Evolutionary conservation across 1,139 yeast species (phyloP).

Genomic region (Tardiomyces blankii): DNA sequence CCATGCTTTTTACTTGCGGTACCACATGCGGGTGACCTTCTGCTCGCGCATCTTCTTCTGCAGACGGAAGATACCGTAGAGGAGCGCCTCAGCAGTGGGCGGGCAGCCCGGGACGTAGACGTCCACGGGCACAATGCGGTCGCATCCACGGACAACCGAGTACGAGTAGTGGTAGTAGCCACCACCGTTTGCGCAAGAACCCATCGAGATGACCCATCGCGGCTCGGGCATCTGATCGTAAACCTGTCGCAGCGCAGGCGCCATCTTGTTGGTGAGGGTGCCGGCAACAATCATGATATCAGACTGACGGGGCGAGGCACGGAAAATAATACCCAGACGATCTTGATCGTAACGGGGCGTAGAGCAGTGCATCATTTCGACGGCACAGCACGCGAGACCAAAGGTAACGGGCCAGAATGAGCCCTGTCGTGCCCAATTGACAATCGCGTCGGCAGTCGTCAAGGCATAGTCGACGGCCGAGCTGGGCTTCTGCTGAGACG

Average conservation of each 20-base stretch:
- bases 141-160: constrained; percentile 85
- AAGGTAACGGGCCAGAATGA: constrained; percentile 93
- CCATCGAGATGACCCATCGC: constrained; percentile 84
- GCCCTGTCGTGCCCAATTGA: constrained; percentile 89
- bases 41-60: constrained; percentile 84
- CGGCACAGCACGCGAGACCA: constrained; percentile 89
- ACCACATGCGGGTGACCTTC: constrained; percentile 78
- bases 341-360: constrained; percentile 91
- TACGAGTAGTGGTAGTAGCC: constrained; percentile 89
- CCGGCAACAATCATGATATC: constrained; percentile 94
- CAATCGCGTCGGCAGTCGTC: constrained; percentile 74
- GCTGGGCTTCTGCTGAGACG: constrained; percentile 39
- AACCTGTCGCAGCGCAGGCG: constrained; percentile 86
- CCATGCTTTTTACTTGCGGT: constrained; percentile 40
- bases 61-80: constrained; percentile 83
- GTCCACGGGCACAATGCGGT: constrained; percentile 80
- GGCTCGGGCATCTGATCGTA: constrained; percentile 95
- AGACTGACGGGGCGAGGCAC: constrained; percentile 90
- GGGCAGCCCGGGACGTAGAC: constrained; percentile 93
- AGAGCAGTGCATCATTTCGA: constrained; percentile 92
- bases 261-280: constrained; percentile 86
- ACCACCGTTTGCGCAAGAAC: constrained; percentile 91
- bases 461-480: constrained; percentile 70
- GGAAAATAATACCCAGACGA: constrained; percentile 84
- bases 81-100: constrained; percentile 81